phyloP scores from a whole-genome alignment of 2,329 filamentous ascomycete genomes.

The Colletotrichum shisoi region DNA sequence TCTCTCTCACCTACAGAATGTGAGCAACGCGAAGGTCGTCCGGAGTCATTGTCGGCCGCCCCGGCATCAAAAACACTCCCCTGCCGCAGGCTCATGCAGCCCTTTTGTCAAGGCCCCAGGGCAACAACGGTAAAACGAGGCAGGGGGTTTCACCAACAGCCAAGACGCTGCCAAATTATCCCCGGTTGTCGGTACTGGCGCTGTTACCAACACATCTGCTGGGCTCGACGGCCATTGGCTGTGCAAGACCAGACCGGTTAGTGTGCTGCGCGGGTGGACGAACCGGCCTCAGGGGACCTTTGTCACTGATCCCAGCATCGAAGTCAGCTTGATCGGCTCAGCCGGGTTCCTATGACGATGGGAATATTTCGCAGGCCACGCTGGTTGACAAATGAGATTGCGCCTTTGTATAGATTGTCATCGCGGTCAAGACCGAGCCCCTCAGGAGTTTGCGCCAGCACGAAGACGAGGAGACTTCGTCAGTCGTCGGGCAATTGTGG shows the following conservation, averaged over 20 bases:
- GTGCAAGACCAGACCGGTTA: background rate
- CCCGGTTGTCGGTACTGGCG: constrained; percentile 18
- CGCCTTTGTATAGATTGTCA: constrained; percentile 8
- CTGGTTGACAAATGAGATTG: constrained; percentile 10
- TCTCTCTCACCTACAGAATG: background rate
- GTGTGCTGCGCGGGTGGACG: constrained; percentile 13
- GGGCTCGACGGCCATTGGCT: background rate
- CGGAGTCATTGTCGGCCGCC: constrained; percentile 27
- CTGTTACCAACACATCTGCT: background rate
- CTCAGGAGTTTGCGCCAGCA: constrained; percentile 20
- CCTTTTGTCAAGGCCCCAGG: constrained; percentile 1
- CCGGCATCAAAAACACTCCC: constrained; percentile 21
- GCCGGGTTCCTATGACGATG: constrained; percentile 8
- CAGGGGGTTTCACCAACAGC: constrained; percentile 23
- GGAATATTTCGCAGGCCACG: constrained; percentile 12
- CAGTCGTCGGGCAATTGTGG: constrained; percentile 15
- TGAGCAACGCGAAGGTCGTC: background rate
- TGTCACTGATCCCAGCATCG: constrained; percentile 27
- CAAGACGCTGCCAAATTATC: constrained; percentile 22
- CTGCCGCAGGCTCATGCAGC: constrained; percentile 24
- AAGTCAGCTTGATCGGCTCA: constrained; percentile 24
- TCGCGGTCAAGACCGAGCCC: constrained; percentile 18
- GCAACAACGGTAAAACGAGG: background rate
- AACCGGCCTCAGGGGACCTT: constrained; percentile 4
- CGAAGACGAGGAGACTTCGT: constrained; percentile 2